Evolutionary conservation across 2,329 filamentous ascomycete species (phyloP).

Genomic region (Aspergillus quadrilineatus): DNA sequence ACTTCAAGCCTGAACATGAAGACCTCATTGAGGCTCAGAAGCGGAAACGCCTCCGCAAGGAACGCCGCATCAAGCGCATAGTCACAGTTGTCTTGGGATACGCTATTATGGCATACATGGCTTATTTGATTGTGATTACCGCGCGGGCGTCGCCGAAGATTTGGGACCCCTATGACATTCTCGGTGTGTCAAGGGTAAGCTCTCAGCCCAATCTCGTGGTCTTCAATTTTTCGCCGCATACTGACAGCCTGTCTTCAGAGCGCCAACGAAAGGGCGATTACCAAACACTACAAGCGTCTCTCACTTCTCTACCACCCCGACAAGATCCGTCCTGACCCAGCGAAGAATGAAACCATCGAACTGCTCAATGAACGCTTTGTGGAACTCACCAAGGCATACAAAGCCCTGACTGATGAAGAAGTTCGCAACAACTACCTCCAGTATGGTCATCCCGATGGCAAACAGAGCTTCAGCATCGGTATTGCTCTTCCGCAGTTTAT

Average conservation of each 20-base stretch:
- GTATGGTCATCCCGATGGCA: slow-evolving; percentile 94
- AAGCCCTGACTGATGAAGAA: slow-evolving; percentile 95
- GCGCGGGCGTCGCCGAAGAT: slow-evolving; percentile 70
- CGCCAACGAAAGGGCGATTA: slow-evolving; percentile 85
- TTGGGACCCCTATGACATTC: slow-evolving; percentile 96
- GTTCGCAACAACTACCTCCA: slow-evolving; percentile 95
- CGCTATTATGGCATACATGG: slow-evolving; percentile 82
- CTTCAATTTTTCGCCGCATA: not conserved
- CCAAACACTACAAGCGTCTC: slow-evolving; percentile 82
- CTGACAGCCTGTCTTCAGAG: slow-evolving; percentile 52
- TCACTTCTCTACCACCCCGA: slow-evolving; percentile 89
- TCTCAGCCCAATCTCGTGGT: not conserved
- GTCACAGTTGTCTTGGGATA: slow-evolving; percentile 75
- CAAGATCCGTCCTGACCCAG: slow-evolving; percentile 78
- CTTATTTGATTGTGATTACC: slow-evolving; percentile 83
- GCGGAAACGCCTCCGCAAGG: slow-evolving; percentile 82
- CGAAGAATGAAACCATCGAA: slow-evolving; percentile 87
- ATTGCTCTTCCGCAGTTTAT: slow-evolving; percentile 94
- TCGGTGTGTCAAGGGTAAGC: slow-evolving; percentile 77
- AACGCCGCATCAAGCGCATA: slow-evolving; percentile 82
- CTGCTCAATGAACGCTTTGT: slow-evolving; percentile 84
- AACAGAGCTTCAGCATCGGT: slow-evolving; percentile 96
- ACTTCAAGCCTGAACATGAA: slow-evolving; percentile 78
- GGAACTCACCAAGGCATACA: slow-evolving; percentile 96
- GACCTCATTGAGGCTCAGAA: slow-evolving; percentile 80